Evolutionary conservation across 306 rosid genomes (phyloP), one percentile per base, ranked within the genome.

Genomic region (Luffa aegyptiaca): DNA sequence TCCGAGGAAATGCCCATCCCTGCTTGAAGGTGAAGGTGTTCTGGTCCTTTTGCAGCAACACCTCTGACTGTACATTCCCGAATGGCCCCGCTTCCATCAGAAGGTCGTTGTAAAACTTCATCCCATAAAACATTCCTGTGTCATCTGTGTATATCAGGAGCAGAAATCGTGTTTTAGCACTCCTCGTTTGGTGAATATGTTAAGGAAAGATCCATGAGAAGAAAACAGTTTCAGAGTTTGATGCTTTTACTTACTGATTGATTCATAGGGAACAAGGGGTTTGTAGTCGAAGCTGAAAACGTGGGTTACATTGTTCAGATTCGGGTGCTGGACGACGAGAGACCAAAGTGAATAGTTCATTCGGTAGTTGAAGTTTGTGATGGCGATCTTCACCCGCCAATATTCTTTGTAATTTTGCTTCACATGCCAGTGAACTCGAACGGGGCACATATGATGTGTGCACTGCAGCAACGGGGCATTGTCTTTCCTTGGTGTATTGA

Each of bases 371-470:
- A 93, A 95, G 84, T 95, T 95, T 35, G 96, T 95, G 56, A 93
- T 42, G 36, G 97, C 80, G 16, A 95, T 75, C 90, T 95, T 95
- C 83, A 89, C 96, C 18, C 97, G 82, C 97, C 99, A 93, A 61
- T 93, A 95, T 58, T 92, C 99, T 80, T 89, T 93, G 83, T 93
- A 93, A 82, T 95, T 95, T 3, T 11, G 59, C 83, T 90, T 91
- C 80, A 95, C 96, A 68, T 91, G 97, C 97, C 99, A 95, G 58
- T 95, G 97, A 18, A 95, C 92, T 52, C 99, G 86, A 71, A 93
- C 84, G 3, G 97, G 99, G 78, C 98, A 95, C 97, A 95, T 91
- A 71, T 95, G 97, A 80, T 91, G 96, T 41, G 98, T 95, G 84
- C 99, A 95, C 45, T 93, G 97, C 80, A 90, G 82, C 78, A 95